These are phyloP conservation scores for Tetrastigma voinierianum DNA, from an alignment of 164 flowering plant species.

Conservation along the genomic window DNA sequence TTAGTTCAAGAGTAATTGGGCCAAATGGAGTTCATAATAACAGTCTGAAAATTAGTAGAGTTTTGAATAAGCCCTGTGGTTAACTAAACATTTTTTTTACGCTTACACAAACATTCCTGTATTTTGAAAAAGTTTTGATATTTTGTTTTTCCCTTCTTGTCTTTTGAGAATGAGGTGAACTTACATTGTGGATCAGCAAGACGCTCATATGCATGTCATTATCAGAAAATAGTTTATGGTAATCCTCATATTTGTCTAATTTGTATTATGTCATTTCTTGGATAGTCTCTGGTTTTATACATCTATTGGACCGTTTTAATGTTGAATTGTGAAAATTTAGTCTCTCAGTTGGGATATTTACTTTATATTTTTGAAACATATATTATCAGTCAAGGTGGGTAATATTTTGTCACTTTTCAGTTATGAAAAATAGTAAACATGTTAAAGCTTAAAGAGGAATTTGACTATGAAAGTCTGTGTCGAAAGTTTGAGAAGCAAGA, in stretches of 20 bases:
- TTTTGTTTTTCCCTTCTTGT: neutral
- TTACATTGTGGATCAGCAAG: too few species aligned
- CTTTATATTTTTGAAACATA: too few species aligned
- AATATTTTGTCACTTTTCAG: conserved; percentile 33
- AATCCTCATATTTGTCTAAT: too few species aligned
- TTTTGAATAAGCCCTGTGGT: too few species aligned
- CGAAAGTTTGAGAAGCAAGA: conserved; percentile 78
- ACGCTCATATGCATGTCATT: neutral
- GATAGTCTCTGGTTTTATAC: neutral
- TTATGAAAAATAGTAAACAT: conserved; percentile 82
- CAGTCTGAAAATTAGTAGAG: neutral
- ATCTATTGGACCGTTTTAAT: neutral
- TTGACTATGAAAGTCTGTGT: conserved; percentile 85
- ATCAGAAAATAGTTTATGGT: neutral
- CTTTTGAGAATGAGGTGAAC: too few species aligned
- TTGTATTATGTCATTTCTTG: too few species aligned
- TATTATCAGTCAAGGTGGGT: neutral
- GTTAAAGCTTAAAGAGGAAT: conserved; percentile 85
- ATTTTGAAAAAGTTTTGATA: neutral
- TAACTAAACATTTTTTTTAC: too few species aligned
- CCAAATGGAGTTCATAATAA: neutral
- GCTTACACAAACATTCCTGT: neutral
- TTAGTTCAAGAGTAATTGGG: too few species aligned
- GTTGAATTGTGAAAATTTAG: too few species aligned
- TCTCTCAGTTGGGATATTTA: too few species aligned